Conservation (phyloP, 2,329 filamentous ascomycete species). For the Epichloe elymi region DNA sequence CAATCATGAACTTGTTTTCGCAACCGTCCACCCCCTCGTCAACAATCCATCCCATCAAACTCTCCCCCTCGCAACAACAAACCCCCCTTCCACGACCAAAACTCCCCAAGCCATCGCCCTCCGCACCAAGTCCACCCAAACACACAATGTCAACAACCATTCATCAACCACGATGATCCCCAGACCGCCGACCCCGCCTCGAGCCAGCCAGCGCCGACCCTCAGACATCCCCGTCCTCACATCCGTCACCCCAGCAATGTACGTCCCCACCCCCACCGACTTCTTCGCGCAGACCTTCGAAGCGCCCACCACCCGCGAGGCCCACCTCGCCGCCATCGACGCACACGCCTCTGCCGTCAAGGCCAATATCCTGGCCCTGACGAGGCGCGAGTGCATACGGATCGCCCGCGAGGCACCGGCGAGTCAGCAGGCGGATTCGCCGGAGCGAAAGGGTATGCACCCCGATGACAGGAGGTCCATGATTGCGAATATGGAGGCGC, state of each 20-base stretch:
- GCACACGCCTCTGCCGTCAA: conserved; percentile 15
- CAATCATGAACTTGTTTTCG: too few species aligned
- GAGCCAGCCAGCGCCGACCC: too few species aligned
- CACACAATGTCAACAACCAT: too few species aligned
- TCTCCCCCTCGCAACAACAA: too few species aligned
- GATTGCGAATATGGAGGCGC: conserved; percentile 18
- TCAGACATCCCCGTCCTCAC: conserved; percentile 9
- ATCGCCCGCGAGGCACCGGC: conserved; percentile 8
- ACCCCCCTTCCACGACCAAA: too few species aligned
- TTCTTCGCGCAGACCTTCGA: conserved; percentile 8
- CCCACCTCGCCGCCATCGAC: conserved; percentile 12
- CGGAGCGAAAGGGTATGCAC: background rate
- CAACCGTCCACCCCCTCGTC: too few species aligned
- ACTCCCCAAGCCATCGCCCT: too few species aligned
- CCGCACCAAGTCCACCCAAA: too few species aligned
- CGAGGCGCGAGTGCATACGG: conserved; percentile 20
- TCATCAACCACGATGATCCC: too few species aligned
- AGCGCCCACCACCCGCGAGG: conserved; percentile 7
- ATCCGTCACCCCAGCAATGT: conserved; percentile 18
- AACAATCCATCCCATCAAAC: too few species aligned
- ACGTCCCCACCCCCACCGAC: conserved; percentile 18
- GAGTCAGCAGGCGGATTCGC: background rate
- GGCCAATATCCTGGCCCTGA: conserved; percentile 18
- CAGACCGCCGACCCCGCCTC: background rate
- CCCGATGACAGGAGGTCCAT: conserved; percentile 11